These are phyloP conservation scores for Kodamaea sagamina DNA, from an alignment of 805 yeast genomes.

Conservation along the genomic window DNA sequence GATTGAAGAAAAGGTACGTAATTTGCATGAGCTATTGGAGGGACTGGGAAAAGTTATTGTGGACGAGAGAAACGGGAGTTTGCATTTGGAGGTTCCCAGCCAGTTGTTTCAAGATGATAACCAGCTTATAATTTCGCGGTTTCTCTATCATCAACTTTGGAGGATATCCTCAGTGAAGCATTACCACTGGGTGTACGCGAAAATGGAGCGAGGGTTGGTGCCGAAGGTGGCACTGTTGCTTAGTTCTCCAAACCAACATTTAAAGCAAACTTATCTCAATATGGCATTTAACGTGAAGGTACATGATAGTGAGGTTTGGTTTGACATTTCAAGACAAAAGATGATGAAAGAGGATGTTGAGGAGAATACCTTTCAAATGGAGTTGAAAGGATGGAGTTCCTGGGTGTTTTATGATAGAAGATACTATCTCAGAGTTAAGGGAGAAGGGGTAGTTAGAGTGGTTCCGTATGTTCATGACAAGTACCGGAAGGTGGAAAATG, in stretches of 20 bases:
- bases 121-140: constrained; percentile 28
- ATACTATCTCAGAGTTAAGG: constrained; percentile 34
- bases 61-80: constrained; percentile 14
- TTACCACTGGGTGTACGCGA: constrained; percentile 44
- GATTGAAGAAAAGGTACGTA: constrained; percentile 7
- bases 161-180: constrained; percentile 36
- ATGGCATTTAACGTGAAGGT: constrained; percentile 20
- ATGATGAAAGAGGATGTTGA: constrained; percentile 16
- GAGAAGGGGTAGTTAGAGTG: not conserved
- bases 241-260: not conserved
- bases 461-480: constrained; percentile 11
- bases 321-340: constrained; percentile 28
- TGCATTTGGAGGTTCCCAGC: constrained; percentile 16
- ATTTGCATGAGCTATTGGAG: not conserved
- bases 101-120: constrained; percentile 14
- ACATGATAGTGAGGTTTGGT: constrained; percentile 1
- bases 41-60: not conserved
- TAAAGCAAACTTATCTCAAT: constrained; percentile 20
- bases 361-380: not conserved
- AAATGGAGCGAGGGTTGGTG: constrained; percentile 32
- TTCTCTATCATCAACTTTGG: constrained; percentile 28
- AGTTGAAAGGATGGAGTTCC: constrained; percentile 21
- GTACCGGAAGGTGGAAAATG: not conserved
- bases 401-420: constrained; percentile 44
- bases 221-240: constrained; percentile 23